Percentiles rank a stretch among this genome's conserved stretches.
phyloP scores from a whole-genome alignment of 306 rosid genomes.

The Neltuma alba region DNA sequence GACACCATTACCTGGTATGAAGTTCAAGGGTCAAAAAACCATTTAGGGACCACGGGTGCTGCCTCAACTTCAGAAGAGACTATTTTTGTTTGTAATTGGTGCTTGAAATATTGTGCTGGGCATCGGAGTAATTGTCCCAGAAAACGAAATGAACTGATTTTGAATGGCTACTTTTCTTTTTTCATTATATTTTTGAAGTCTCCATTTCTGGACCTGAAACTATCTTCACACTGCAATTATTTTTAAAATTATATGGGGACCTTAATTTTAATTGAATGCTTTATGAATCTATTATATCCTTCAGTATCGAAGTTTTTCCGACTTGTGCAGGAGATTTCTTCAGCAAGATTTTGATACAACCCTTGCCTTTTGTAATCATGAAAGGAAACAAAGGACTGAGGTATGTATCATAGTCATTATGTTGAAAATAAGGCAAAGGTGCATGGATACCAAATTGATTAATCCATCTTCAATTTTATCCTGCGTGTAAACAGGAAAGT shows the following conservation, averaged over 20 bases:
- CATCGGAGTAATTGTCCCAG: neutral
- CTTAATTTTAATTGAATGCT: constrained; percentile 20
- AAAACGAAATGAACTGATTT: neutral
- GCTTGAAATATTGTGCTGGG: neutral
- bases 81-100: neutral
- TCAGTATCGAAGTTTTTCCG: neutral
- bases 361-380: constrained; percentile 87
- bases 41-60: neutral
- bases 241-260: neutral
- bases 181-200: neutral
- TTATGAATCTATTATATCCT: constrained; percentile 4
- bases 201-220: constrained; percentile 17
- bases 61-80: neutral
- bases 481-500: constrained; percentile 59
- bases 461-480: neutral
- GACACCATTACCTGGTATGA: neutral
- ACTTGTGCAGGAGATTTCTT: constrained; percentile 83
- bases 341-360: constrained; percentile 97
- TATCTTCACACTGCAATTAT: constrained; percentile 1
- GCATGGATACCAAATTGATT: neutral
- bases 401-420: constrained; percentile 43
- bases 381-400: constrained; percentile 95
- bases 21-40: neutral
- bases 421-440: neutral
- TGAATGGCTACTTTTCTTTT: neutral